Conservation (phyloP, 768 basidiomycete genomes). For the Chiua virens region DNA sequence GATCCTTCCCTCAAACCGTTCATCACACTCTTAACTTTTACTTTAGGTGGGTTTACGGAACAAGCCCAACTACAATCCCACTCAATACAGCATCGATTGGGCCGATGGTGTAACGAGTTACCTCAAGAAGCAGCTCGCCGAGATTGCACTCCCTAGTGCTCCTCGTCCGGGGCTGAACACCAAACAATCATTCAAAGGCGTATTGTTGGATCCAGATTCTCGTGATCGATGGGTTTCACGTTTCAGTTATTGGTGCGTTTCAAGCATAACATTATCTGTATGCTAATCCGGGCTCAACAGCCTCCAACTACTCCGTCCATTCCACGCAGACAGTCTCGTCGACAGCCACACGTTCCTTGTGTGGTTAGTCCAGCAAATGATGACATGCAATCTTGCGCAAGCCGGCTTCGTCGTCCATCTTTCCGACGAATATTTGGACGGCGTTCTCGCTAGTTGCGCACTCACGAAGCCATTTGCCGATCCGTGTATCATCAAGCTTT, state of each 20-base stretch:
- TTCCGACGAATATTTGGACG: constrained; percentile 78
- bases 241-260: constrained; percentile 70
- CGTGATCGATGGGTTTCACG: constrained; percentile 73
- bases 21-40: background rate
- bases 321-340: constrained; percentile 78
- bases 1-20: background rate
- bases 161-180: constrained; percentile 76
- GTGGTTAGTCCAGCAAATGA: constrained; percentile 80
- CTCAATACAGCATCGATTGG: constrained; percentile 84
- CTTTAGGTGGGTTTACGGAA: constrained; percentile 69
- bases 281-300: constrained; percentile 36
- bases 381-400: constrained; percentile 78
- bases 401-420: constrained; percentile 72
- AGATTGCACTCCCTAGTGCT: constrained; percentile 78
- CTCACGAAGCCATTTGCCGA: constrained; percentile 69
- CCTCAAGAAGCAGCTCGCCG: constrained; percentile 77
- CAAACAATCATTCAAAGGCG: constrained; percentile 82
- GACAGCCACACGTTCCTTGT: constrained; percentile 74
- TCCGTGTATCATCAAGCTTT: constrained; percentile 63
- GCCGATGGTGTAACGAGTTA: constrained; percentile 78
- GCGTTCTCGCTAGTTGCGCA: constrained; percentile 62
- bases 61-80: constrained; percentile 78
- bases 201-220: constrained; percentile 67
- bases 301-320: constrained; percentile 67
- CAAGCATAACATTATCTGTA: background rate